These are phyloP conservation scores for Euphrasia arctica DNA, from an alignment of 305 asterid genomes.

Conservation along the genomic window DNA sequence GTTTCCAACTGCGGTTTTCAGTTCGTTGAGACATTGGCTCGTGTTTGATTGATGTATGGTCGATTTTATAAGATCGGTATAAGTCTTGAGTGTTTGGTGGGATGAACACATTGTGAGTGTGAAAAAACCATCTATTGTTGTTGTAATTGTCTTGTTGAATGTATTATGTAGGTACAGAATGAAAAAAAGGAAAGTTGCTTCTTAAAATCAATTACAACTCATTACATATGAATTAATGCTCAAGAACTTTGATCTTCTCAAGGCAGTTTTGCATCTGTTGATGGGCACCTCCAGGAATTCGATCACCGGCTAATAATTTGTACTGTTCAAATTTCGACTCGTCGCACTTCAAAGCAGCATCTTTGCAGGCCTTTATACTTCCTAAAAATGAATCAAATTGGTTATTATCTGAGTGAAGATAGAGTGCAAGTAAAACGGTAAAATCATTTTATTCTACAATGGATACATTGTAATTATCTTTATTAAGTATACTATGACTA, in stretches of 20 bases:
- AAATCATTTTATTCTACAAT: too few species aligned
- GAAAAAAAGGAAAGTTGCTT: not conserved
- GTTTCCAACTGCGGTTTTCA: constrained; percentile 19
- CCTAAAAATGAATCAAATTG: constrained; percentile 37
- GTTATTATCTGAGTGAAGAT: not conserved
- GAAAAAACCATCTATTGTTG: not conserved
- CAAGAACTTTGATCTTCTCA: constrained; percentile 69
- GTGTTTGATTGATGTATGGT: constrained; percentile 21
- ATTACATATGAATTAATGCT: constrained; percentile 32
- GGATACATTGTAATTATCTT: too few species aligned
- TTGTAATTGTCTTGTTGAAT: not conserved
- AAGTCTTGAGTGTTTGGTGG: not conserved
- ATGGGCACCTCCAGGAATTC: constrained; percentile 37
- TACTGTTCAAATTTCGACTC: constrained; percentile 66
- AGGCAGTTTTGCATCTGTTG: constrained; percentile 68
- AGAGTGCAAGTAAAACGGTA: constrained; percentile 4
- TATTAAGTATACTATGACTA: not conserved
- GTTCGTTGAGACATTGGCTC: constrained; percentile 27
- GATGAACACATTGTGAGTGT: not conserved
- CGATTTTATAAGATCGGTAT: constrained; percentile 15
- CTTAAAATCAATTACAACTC: not conserved
- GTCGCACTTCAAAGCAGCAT: constrained; percentile 76
- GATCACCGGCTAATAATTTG: constrained; percentile 51
- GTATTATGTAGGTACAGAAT: too few species aligned
- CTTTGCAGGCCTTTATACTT: constrained; percentile 72